Evolutionary conservation across 495 filamentous ascomycete genomes (phyloP).

Genomic region (Aspergillus asperescens): DNA sequence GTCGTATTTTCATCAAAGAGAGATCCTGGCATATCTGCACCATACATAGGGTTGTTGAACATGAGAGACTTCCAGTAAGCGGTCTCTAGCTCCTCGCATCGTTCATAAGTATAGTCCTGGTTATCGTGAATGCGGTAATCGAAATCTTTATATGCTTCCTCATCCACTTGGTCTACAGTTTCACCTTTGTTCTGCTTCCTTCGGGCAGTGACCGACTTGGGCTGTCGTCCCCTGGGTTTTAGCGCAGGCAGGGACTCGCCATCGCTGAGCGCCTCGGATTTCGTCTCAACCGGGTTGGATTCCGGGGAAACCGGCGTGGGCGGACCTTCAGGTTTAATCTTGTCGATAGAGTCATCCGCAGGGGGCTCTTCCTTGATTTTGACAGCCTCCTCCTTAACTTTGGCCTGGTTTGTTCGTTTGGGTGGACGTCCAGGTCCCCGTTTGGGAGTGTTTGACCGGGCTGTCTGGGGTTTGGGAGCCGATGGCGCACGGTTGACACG

Average conservation of each 20-base stretch:
- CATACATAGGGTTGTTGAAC: conserved; percentile 90
- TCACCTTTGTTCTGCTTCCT: conserved; percentile 77
- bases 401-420: conserved; percentile 38
- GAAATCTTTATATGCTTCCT: conserved; percentile 79
- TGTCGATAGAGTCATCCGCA: conserved; percentile 35
- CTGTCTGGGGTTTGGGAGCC: conserved; percentile 30
- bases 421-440: conserved; percentile 48
- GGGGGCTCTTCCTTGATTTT: conserved; percentile 45
- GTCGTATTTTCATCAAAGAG: conserved; percentile 84
- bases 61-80: conserved; percentile 95
- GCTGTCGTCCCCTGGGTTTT: conserved; percentile 49
- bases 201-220: conserved; percentile 59
- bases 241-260: conserved; percentile 44
- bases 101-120: conserved; percentile 77
- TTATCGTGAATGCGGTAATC: conserved; percentile 80
- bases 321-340: conserved; percentile 40
- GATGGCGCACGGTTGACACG: conserved; percentile 43
- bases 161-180: conserved; percentile 65
- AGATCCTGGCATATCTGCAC: conserved; percentile 92
- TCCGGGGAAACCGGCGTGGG: conserved; percentile 52
- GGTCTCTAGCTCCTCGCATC: conserved; percentile 89
- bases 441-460: conserved; percentile 38
- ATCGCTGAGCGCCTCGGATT: conserved; percentile 46
- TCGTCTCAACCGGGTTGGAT: conserved; percentile 42
- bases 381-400: conserved; percentile 44